Evolutionary conservation across 2,329 filamentous ascomycete genomes (phyloP), one percentile per base, ranked within the genome.

Genomic region (Trichoderma sp.): DNA sequence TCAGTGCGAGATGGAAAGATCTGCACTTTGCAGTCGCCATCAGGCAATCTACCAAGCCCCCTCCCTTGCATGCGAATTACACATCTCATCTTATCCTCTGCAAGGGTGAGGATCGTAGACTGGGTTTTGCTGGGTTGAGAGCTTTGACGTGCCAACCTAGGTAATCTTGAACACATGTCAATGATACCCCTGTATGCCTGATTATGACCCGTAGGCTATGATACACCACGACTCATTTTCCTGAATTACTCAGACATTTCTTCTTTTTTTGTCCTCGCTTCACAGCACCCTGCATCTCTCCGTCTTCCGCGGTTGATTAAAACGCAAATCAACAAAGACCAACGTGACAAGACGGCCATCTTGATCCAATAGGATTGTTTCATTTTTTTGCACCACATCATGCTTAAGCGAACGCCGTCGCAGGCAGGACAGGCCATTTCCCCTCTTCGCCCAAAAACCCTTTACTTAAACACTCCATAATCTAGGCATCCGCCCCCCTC

Each of bases 401-500:
- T 13, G 10, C 46, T 49, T 49, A 49, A 32, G 49, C 59, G 59
- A 61, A 61, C 30, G 43, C 28, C 32, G 26, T 37, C n/a, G 46
- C 43, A 51, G 59, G 39, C 59, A 34, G 28, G 28, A 30, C 28
- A 30, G 28, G 24, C 14, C 11, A 49, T 24, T 51, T 21, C 24
- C 59, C 55, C 28, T 21, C 7, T 43, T 43, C 16, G 39, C 39
- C 34, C n/a, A 24, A 34, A 6, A 30, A 26, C 2, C 2, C 55
- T n/a, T 58, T 13, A 30, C n/a, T 30, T 43, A 4, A 4, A n/a
- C n/a, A 30, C 34, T 21, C 60, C 60, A 55, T 66, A 49, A 37
- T 58, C 63, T 30, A 66, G 63, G 63, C 63, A 66, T 66, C 52
- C 63, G 39, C 28, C 28, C 63, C 63, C 59, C 46, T 43, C 37